Conservation (phyloP, 495 filamentous ascomycete genomes). For the Amniculicola lignicola region DNA sequence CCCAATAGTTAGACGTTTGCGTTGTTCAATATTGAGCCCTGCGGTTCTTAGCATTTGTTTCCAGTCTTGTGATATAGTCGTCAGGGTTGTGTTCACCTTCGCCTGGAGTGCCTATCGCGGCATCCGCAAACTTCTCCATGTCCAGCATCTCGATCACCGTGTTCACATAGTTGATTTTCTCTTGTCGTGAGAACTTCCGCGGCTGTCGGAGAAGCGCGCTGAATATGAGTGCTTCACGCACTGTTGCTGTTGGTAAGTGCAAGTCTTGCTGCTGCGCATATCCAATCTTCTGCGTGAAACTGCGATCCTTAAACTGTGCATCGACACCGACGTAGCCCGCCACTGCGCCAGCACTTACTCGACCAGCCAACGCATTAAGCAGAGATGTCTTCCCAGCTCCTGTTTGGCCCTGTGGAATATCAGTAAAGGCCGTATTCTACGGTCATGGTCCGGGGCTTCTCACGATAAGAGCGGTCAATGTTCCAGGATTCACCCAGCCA, state of each 20-base stretch:
- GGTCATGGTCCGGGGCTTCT: not conserved
- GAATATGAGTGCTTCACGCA: conserved; percentile 30
- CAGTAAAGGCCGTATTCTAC: not conserved
- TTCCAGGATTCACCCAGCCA: conserved; percentile 33
- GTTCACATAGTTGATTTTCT: conserved; percentile 30
- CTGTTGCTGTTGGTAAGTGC: conserved; percentile 27
- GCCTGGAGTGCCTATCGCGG: conserved; percentile 29
- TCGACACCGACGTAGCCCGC: conserved; percentile 24
- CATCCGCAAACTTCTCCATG: conserved; percentile 30
- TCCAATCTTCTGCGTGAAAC: conserved; percentile 31
- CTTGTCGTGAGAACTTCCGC: conserved; percentile 25
- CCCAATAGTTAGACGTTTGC: conserved; percentile 32
- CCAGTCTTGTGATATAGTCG: not conserved
- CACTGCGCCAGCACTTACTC: conserved; percentile 21
- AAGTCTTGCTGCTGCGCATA: conserved; percentile 32
- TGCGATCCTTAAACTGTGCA: conserved; percentile 9
- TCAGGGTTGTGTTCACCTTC: not conserved
- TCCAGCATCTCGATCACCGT: conserved; percentile 25
- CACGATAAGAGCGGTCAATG: conserved; percentile 32
- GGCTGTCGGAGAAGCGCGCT: conserved; percentile 31
- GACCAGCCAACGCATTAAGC: conserved; percentile 23
- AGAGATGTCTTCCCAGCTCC: conserved; percentile 34
- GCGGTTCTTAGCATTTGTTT: not conserved
- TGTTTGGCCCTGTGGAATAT: conserved; percentile 22
- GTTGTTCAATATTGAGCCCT: conserved; percentile 33